Conservation (phyloP, 305 asterid genomes). For the Andrographis paniculata region DNA sequence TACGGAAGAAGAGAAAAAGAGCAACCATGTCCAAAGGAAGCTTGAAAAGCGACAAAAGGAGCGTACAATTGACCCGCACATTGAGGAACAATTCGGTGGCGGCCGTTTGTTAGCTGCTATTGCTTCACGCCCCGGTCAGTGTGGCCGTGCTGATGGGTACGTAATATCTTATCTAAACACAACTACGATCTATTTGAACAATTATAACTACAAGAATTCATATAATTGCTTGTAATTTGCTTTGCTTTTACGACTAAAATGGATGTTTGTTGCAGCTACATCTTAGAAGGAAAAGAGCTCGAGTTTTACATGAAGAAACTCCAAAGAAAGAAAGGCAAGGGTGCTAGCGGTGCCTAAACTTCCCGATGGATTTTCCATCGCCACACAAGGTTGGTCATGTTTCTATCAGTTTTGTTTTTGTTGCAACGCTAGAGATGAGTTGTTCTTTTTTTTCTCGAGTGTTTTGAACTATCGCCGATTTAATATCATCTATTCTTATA, state of each 20-base stretch:
- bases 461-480: too few relatives aligned
- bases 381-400: not conserved
- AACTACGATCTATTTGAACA: too few relatives aligned
- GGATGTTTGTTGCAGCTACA: too few relatives aligned
- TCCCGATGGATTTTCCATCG: not conserved
- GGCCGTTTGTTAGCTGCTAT: conserved; percentile 47
- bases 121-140: conserved; percentile 60
- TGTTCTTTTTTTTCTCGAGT: too few relatives aligned
- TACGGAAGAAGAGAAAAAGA: conserved; percentile 39
- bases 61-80: conserved; percentile 39
- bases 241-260: too few relatives aligned
- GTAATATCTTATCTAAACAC: too few relatives aligned
- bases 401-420: not conserved
- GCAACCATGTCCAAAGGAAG: conserved; percentile 40
- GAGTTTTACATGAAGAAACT: conserved; percentile 37
- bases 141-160: conserved; percentile 59
- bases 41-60: conserved; percentile 37
- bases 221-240: too few relatives aligned
- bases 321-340: conserved; percentile 39
- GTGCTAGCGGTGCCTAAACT: conserved; percentile 18
- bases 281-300: conserved; percentile 37
- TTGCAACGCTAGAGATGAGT: not conserved
- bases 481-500: too few relatives aligned
- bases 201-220: too few relatives aligned
- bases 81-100: conserved; percentile 46